Evolutionary conservation across 805 yeast genomes (phyloP).

Genomic region (Scheffersomyces ergatensis): DNA sequence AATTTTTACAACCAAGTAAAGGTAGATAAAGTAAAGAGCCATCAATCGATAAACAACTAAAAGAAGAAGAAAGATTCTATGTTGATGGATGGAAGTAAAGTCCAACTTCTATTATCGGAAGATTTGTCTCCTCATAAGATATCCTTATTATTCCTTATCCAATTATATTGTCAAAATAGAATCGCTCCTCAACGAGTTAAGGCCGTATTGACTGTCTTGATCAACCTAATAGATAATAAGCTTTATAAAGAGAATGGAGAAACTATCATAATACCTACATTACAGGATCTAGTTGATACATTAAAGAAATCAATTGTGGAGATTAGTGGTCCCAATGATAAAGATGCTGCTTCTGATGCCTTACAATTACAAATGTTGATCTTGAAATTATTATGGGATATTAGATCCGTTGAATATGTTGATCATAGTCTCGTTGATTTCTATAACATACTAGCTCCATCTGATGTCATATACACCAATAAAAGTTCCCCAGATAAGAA

Average conservation of each 20-base stretch:
- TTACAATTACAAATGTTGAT: slow-evolving; percentile 26
- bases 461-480: background rate
- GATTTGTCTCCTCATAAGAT: slow-evolving; percentile 55
- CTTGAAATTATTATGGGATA: slow-evolving; percentile 42
- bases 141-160: slow-evolving; percentile 45
- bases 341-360: slow-evolving; percentile 15
- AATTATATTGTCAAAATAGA: slow-evolving; percentile 9
- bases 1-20: too few relatives aligned
- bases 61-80: too few relatives aligned
- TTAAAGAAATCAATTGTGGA: slow-evolving; percentile 11
- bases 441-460: slow-evolving; percentile 1
- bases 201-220: slow-evolving; percentile 40
- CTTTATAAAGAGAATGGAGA: slow-evolving; percentile 17
- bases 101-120: slow-evolving; percentile 29
- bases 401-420: slow-evolving; percentile 48
- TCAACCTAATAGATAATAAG: slow-evolving; percentile 36
- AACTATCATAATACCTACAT: slow-evolving; percentile 27
- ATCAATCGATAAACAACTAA: too few relatives aligned
- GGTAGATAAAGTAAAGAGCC: too few relatives aligned
- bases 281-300: slow-evolving; percentile 23
- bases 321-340: slow-evolving; percentile 3
- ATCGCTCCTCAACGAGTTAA: slow-evolving; percentile 30
- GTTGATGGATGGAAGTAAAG: slow-evolving; percentile 2
- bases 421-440: slow-evolving; percentile 15
- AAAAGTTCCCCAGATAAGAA: slow-evolving; percentile 1